A percentile compares a stretch with the other conserved stretches of the same genome.
Conservation (phyloP, 2,329 filamentous ascomycete species). For the Fusarium napiforme region DNA sequence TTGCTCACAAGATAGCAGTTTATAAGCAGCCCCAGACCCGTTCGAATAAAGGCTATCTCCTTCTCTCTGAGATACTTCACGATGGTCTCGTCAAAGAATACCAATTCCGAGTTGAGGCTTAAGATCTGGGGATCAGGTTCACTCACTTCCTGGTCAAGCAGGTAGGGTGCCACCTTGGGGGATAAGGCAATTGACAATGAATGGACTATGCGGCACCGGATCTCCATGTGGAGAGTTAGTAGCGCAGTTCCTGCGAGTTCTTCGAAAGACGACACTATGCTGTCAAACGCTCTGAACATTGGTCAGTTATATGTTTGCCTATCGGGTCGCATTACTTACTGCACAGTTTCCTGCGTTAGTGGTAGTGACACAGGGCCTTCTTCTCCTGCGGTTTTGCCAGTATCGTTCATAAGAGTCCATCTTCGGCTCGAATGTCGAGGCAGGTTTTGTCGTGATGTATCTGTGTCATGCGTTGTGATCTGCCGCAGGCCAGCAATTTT, state of each 20-base stretch:
- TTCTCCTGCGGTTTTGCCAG: constrained; percentile 67
- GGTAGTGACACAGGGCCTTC: constrained; percentile 81
- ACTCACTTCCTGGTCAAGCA: constrained; percentile 76
- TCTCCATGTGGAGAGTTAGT: constrained; percentile 87
- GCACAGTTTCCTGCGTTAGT: constrained; percentile 84
- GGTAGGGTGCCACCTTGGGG: constrained; percentile 69
- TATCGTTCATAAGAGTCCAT: constrained; percentile 83
- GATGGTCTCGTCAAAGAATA: constrained; percentile 87
- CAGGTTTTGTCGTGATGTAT: constrained; percentile 68
- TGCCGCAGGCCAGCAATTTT: constrained; percentile 85
- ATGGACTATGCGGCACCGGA: constrained; percentile 85
- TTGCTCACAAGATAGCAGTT: constrained; percentile 82
- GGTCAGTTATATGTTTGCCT: constrained; percentile 38
- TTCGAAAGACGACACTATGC: constrained; percentile 83
- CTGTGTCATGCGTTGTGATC: constrained; percentile 78
- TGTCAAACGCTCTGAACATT: constrained; percentile 78
- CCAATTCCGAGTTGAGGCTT: constrained; percentile 83
- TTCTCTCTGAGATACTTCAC: constrained; percentile 75
- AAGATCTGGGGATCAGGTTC: constrained; percentile 84
- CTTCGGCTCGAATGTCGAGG: constrained; percentile 72
- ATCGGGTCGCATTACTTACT: constrained; percentile 62
- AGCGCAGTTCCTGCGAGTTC: constrained; percentile 82
- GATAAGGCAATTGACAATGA: constrained; percentile 75
- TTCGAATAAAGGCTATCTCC: constrained; percentile 80
- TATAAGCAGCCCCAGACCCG: constrained; percentile 80